Base-by-base conservation (phyloP, 495 filamentous ascomycete genomes). In the Halenospora varia region DNA sequence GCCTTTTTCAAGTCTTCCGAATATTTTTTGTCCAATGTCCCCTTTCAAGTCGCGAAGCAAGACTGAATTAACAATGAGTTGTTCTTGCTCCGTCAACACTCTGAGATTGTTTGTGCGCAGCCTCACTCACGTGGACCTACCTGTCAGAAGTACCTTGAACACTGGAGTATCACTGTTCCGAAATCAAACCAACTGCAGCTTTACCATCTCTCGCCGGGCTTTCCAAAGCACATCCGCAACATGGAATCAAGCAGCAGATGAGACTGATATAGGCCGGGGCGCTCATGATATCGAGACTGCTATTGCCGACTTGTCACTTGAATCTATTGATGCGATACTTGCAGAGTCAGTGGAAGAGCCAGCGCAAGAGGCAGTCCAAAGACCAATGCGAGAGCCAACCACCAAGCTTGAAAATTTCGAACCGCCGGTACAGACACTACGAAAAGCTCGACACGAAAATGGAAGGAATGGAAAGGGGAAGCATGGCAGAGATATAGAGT, bases 51-150 rank as follows among this genome's bases (percentile, higher is more conserved):
- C n/a, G n/a, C n/a, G n/a, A n/a, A n/a, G n/a, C 25, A 49, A 48
- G 3, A n/a, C 9, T 10, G 18, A 29, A 23, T 4, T 29, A 44
- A 67, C 47, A 19, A 82, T 82, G 79, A 68, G 51, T 61, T 82
- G 78, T 66, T 62, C 67, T 17, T 81, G 80, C 53, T 70, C 73
- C 20, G 70, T 67, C n/a, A 65, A 69, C 17, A 70, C 76, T 17
- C 63, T 82, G 48, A 62, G 70, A 45, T 62, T 77, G 18, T 83
- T 83, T 51, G 66, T 82, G 10, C 70, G 72, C 24, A 77, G 68
- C 53, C 65, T 83, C 48, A 70, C 74, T 6, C 71, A 74, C 48
- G 46, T 79, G 26, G 71, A 77, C 47, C 22, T 74, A n/a, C 59
- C 63, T 24, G 22, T 55, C 62, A 15, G 48, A 51, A 13, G 23